Base-by-base conservation (phyloP, 1,284 basidiomycete species). In the Cutaneotrichosporon sp. region DNA sequence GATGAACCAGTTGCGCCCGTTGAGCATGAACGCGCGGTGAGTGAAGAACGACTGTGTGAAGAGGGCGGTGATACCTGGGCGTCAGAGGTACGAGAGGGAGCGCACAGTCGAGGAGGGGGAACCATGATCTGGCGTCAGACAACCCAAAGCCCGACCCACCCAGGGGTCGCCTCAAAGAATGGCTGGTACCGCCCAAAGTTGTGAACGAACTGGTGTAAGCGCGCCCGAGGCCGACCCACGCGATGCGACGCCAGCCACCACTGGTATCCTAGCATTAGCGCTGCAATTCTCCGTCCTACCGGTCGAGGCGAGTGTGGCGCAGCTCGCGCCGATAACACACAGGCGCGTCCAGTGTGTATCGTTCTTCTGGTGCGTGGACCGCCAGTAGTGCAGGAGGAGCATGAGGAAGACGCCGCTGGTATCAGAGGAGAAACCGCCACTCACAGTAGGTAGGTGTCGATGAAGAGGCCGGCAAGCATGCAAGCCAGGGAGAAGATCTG, bases 1-100 rank as follows among this genome's bases (percentile, higher is more conserved):
- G 54, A 74, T 46, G 54, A 59, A 60, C 63, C 65, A 68, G 56
- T 66, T 71, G n/a, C 72, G 60, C 18, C 49, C 56, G 16, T 54
- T 64, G 18, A 76, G 66, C 6, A 72, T 63, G 62, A 65, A 71
- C 1, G 69, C 71, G 58, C 72, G 64, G 46, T 74, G 68, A 10
- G 72, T 64, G 61, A 75, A 75, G 65, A 73, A 75, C 16, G 34
- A 42, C 59, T 74, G 72, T 25, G 71, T 60, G 31, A 62, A 27
- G 14, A 29, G 36, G 0, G 54, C 55, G 14, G 56, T 54, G 33
- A 61, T 20, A 6, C 33, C 51, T 53, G n/a, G 5, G 31, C 10
- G 31, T 52, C 50, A 52, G 31, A n/a, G 13, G 13, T n/a, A 13
- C 13, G 2, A 18, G 11, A n/a, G 13, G 6, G 51, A 24, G 22